Conservation (phyloP, 2,329 filamentous ascomycete genomes). For the Paraconiothyrium sp. region DNA sequence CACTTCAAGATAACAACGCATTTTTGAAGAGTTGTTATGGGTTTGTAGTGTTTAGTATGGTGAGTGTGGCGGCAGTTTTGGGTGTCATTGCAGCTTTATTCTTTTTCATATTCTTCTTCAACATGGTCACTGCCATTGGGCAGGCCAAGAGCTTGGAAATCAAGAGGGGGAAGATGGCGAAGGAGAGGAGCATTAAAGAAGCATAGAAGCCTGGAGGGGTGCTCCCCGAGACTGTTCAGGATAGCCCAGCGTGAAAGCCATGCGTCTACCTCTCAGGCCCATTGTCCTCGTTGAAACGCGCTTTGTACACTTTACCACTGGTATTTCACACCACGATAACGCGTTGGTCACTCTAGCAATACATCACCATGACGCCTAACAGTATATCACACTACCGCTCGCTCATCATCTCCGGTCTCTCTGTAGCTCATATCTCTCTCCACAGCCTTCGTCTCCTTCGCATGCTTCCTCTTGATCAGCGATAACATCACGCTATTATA, state of each 20-base stretch:
- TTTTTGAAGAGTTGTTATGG: slow-evolving; percentile 42
- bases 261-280: no score
- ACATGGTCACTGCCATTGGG: slow-evolving; percentile 48
- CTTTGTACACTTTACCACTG: no score
- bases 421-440: slow-evolving; percentile 14
- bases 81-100: slow-evolving; percentile 40
- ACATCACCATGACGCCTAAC: no score
- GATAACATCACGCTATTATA: slow-evolving; percentile 51
- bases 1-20: slow-evolving; percentile 30
- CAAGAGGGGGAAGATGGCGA: slow-evolving; percentile 26
- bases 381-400: not conserved
- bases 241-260: no score
- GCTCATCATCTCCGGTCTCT: not conserved
- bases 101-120: slow-evolving; percentile 44
- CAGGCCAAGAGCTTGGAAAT: slow-evolving; percentile 50
- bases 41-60: slow-evolving; percentile 49
- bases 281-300: no score
- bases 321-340: no score
- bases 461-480: slow-evolving; percentile 44
- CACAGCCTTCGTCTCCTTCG: slow-evolving; percentile 36
- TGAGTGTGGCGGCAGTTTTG: slow-evolving; percentile 41
- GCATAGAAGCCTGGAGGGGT: not conserved
- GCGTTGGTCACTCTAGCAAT: no score
- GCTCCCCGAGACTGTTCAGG: no score
- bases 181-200: slow-evolving; percentile 15